Conservation (phyloP, 176 grass and related monocot genomes). For the Cocos nucifera region DNA sequence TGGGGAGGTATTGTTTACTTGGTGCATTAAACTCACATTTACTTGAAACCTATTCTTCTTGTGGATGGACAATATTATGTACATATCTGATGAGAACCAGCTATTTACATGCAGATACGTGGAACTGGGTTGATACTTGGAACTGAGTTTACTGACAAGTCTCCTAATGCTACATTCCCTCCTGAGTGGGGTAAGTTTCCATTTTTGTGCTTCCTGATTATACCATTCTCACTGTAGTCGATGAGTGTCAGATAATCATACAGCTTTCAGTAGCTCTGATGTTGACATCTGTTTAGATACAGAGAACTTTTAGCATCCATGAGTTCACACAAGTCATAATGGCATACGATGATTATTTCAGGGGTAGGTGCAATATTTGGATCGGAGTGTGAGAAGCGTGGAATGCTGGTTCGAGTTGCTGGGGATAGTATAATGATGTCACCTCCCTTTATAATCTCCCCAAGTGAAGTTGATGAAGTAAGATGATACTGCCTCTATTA, state of each 20-base stretch:
- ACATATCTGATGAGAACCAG: neutral
- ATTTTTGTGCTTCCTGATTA: neutral
- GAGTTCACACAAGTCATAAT: no score
- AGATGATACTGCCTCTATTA: neutral
- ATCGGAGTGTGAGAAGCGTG: conserved; percentile 71
- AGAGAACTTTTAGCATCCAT: no score
- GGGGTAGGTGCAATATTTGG: conserved; percentile 87
- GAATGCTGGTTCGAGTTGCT: conserved; percentile 77
- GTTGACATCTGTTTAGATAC: no score
- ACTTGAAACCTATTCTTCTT: conserved; percentile 8
- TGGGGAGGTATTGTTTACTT: conserved; percentile 58
- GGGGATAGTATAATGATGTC: conserved; percentile 96
- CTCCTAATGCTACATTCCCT: conserved; percentile 63
- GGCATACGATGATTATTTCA: conserved; percentile 19
- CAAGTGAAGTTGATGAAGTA: conserved; percentile 70
- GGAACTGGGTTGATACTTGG: conserved; percentile 70
- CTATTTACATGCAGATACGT: conserved; percentile 46
- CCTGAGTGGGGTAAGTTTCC: conserved; percentile 64
- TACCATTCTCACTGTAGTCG: neutral
- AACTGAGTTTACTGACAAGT: conserved; percentile 87
- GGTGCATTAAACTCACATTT: no score
- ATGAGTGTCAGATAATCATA: no score
- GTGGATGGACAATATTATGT: neutral
- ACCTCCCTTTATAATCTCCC: conserved; percentile 54
- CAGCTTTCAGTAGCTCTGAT: no score